Conservation (phyloP, 1,284 basidiomycete species). For the Microstroma glucosiphilum region DNA sequence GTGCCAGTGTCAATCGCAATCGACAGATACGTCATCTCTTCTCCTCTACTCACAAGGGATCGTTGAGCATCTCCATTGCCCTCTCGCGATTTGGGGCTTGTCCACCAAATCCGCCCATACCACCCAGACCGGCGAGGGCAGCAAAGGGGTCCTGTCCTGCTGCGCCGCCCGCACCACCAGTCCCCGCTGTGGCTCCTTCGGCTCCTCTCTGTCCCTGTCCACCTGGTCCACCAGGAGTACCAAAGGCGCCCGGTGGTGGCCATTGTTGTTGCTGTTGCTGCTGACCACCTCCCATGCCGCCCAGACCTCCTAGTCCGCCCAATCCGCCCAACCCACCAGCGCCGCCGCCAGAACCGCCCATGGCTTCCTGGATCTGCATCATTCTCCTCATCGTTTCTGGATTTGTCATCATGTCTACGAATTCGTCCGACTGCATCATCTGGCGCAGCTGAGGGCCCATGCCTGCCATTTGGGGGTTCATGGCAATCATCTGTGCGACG, state of each 20-base stretch:
- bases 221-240: slow-evolving; percentile 1
- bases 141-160: slow-evolving; percentile 16
- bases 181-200: slow-evolving; percentile 3
- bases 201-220: slow-evolving; percentile 6
- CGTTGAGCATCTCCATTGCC: slow-evolving; percentile 14
- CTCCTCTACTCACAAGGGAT: slow-evolving; percentile 11
- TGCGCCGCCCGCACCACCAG: not conserved
- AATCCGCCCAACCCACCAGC: slow-evolving; percentile 12
- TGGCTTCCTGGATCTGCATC: slow-evolving; percentile 32
- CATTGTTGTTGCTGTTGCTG: slow-evolving; percentile 9
- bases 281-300: slow-evolving; percentile 18
- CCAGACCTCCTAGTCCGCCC: slow-evolving; percentile 21
- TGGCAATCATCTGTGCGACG: slow-evolving; percentile 34
- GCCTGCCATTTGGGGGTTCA: slow-evolving; percentile 40
- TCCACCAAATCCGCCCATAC: slow-evolving; percentile 1
- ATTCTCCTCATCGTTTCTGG: slow-evolving; percentile 44
- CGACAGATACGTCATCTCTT: too few relatives aligned
- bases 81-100: not conserved
- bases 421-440: slow-evolving; percentile 43
- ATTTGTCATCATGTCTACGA: slow-evolving; percentile 45
- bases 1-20: not conserved
- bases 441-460: slow-evolving; percentile 44
- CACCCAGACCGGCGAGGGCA: slow-evolving; percentile 10
- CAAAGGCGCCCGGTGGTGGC: slow-evolving; percentile 17
- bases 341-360: slow-evolving; percentile 31